These are phyloP conservation scores for Apophysomyces elegans DNA, from an alignment of 371 early-diverging fungal species.

Conservation along the genomic window DNA sequence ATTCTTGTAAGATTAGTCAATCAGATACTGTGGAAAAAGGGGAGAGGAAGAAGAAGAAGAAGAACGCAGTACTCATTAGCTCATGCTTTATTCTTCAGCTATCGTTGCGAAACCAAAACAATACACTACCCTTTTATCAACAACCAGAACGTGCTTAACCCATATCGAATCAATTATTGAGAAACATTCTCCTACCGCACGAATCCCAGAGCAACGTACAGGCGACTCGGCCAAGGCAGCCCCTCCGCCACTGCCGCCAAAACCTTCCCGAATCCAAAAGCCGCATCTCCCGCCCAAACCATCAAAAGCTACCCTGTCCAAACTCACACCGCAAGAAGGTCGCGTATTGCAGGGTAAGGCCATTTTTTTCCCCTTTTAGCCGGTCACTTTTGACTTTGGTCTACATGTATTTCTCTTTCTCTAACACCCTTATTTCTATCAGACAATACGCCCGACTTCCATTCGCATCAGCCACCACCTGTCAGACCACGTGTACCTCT, in stretches of 20 bases:
- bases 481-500: conserved; percentile 12
- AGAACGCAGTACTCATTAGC: neutral
- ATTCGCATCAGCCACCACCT: conserved; percentile 12
- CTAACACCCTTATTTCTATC: conserved; percentile 3
- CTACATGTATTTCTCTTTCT: conserved; percentile 2
- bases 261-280: conserved; percentile 43
- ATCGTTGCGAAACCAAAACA: conserved; percentile 50
- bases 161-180: conserved; percentile 48
- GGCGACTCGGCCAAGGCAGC: conserved; percentile 18
- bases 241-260: conserved; percentile 46
- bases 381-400: too few relatives aligned
- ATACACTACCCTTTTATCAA: conserved; percentile 34
- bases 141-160: conserved; percentile 41
- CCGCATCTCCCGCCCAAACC: conserved; percentile 48
- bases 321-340: conserved; percentile 22
- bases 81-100: conserved; percentile 29
- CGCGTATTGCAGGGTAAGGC: conserved; percentile 30
- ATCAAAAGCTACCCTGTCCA: conserved; percentile 20
- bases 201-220: conserved; percentile 16
- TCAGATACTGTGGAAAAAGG: neutral
- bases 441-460: conserved; percentile 27
- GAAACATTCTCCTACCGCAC: conserved; percentile 26
- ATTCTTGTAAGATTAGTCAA: conserved; percentile 40
- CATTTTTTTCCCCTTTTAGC: too few relatives aligned
- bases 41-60: too few relatives aligned